Evolutionary conservation across 2,329 filamentous ascomycete genomes (phyloP).

Genomic region (Phialocephala sp.): DNA sequence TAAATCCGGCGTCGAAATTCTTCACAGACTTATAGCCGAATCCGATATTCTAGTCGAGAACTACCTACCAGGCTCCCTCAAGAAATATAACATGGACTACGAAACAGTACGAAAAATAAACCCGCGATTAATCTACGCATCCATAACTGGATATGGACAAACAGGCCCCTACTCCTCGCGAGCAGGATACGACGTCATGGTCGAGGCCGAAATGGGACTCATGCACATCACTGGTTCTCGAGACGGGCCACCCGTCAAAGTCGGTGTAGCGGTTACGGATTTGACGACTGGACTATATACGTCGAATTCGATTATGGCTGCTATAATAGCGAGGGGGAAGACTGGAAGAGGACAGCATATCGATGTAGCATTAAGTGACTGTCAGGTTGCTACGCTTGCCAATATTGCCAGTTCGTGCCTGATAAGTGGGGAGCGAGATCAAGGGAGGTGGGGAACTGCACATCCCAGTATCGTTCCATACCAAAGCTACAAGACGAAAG

Average conservation of each 20-base stretch:
- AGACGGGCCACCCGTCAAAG: slow-evolving; percentile 92
- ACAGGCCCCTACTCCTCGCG: slow-evolving; percentile 87
- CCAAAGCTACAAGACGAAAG: slow-evolving; percentile 77
- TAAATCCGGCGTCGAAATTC: slow-evolving; percentile 79
- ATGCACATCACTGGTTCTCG: slow-evolving; percentile 97
- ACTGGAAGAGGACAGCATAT: slow-evolving; percentile 89
- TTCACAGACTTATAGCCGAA: slow-evolving; percentile 82
- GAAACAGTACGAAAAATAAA: slow-evolving; percentile 81
- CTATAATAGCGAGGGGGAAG: slow-evolving; percentile 75
- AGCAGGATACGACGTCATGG: slow-evolving; percentile 98
- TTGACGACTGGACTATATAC: slow-evolving; percentile 95
- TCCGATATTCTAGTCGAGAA: slow-evolving; percentile 97
- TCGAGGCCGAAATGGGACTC: slow-evolving; percentile 95
- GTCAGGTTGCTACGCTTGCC: slow-evolving; percentile 91
- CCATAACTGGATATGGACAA: slow-evolving; percentile 96
- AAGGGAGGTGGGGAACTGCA: slow-evolving; percentile 92
- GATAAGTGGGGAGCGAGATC: slow-evolving; percentile 85
- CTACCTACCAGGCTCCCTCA: slow-evolving; percentile 86
- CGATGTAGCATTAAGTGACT: slow-evolving; percentile 89
- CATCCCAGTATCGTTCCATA: slow-evolving; percentile 98
- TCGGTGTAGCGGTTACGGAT: slow-evolving; percentile 96
- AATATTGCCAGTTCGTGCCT: slow-evolving; percentile 94
- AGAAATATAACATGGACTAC: slow-evolving; percentile 92
- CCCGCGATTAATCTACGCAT: slow-evolving; percentile 87
- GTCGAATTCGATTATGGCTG: slow-evolving; percentile 94